phyloP scores from a whole-genome alignment of 257 asterid species.

The Datura wrightii region DNA sequence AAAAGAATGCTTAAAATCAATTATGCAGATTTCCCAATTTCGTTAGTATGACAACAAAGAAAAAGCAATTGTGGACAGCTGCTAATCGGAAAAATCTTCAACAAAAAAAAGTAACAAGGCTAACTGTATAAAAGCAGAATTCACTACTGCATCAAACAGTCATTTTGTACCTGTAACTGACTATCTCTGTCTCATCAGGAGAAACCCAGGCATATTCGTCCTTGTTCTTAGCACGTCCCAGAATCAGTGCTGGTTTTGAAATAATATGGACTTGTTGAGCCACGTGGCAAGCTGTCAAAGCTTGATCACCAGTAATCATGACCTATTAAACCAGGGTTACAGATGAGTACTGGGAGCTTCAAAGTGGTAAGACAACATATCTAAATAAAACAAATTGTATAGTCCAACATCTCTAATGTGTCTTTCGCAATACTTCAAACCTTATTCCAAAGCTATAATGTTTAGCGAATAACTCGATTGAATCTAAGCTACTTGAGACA shows the following conservation, averaged over 20 bases:
- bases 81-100: not conserved
- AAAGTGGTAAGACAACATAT: not conserved
- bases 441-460: not conserved
- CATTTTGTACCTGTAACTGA: slow-evolving; percentile 63
- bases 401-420: slow-evolving; percentile 4
- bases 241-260: slow-evolving; percentile 85
- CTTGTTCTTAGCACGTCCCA: slow-evolving; percentile 57
- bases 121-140: not conserved
- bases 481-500: slow-evolving; percentile 21
- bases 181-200: slow-evolving; percentile 71
- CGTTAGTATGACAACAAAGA: not conserved
- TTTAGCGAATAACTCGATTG: not conserved
- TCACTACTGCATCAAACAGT: not conserved
- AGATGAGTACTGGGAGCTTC: slow-evolving; percentile 22
- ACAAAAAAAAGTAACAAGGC: not conserved
- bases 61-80: slow-evolving; percentile 5
- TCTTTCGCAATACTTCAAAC: not conserved
- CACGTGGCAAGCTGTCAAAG: slow-evolving; percentile 99
- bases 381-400: not conserved
- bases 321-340: slow-evolving; percentile 55
- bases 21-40: not conserved
- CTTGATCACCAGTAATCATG: slow-evolving; percentile 99
- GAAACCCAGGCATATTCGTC: slow-evolving; percentile 85
- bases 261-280: slow-evolving; percentile 93
- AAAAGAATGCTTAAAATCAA: slow-evolving; percentile 2